Evolutionary conservation across 257 asterid genomes (phyloP), one percentile per base, ranked within the genome.

Genomic region (Ehretia macrophylla): DNA sequence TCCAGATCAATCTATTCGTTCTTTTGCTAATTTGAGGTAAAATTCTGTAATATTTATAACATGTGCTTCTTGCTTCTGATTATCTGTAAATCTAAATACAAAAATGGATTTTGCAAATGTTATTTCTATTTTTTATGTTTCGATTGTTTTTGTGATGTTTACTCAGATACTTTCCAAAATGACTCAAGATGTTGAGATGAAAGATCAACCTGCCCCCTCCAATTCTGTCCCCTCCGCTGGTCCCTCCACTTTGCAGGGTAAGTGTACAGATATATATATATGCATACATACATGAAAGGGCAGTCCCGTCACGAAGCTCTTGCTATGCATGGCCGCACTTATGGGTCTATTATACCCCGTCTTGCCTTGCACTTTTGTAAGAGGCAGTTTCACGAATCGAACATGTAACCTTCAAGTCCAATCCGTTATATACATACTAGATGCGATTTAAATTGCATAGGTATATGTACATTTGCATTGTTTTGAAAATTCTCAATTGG

Each of bases 141-240:
- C 73, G 44, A 39, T 75, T 63, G 20, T 72, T 3, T 38, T 60
- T 68, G 51, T 62, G 14, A 64, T 67, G 32, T 35, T 77, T 72
- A 67, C 77, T 51, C 80, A 83, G 84, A 22, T 76, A 50, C 52
- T 65, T 62, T 56, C 65, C 14, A 65, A 51, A 78, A 64, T 83
- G 95, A 81, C 90, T 72, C 88, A 81, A 75, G 97, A 87, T 49
- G 80, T 81, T 62, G 93, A 84, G 72, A 87, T 87, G 95, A 80
- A 80, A 64, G 96, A 86, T 75, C 92, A 83, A 56, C 79, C 74
- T 14, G 83, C 83, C 53, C 76, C 84, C 17, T 71, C 93, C 66
- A 68, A 77, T 64, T 67, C 85, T 16, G 61, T 73, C 42, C 14
- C 83, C 42, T 54, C 81, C 27, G 32, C 72, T 58, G 56, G 63